Evolutionary conservation across 257 asterid species (phyloP).

Genomic region (Plantago elongata): DNA sequence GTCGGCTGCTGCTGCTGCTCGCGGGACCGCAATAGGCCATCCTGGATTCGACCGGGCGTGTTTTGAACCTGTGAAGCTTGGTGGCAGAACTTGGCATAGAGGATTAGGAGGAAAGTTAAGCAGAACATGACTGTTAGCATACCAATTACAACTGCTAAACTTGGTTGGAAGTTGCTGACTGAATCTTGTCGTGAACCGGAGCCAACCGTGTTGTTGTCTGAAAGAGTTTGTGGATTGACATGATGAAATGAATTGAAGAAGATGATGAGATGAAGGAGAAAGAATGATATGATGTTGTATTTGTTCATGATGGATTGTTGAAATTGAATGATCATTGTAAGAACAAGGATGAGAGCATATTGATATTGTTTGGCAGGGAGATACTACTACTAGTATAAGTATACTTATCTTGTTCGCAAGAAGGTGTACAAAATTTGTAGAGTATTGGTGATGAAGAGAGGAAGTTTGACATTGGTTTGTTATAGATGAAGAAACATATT

Average conservation of each 20-base stretch:
- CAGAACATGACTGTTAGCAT: constrained; percentile 59
- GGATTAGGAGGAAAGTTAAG: constrained; percentile 57
- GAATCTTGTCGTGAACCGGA: constrained; percentile 26
- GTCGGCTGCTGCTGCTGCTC: constrained; percentile 13
- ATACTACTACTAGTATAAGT: too few species aligned
- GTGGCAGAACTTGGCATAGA: constrained; percentile 80
- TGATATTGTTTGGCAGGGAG: constrained; percentile 11
- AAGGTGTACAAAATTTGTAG: constrained; percentile 18
- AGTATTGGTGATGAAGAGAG: constrained; percentile 10
- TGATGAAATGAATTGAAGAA: constrained; percentile 8
- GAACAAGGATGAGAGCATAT: constrained; percentile 6
- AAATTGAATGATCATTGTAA: constrained; percentile 2
- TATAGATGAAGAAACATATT: constrained; percentile 7
- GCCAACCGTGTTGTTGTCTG: neutral
- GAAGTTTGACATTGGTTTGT: constrained; percentile 30
- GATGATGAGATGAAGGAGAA: constrained; percentile 26
- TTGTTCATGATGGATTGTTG: constrained; percentile 7
- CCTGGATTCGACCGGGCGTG: constrained; percentile 28
- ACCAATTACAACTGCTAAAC: constrained; percentile 67
- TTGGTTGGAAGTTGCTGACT: constrained; percentile 49
- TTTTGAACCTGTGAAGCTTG: constrained; percentile 19
- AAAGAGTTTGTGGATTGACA: constrained; percentile 27
- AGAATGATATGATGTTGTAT: neutral
- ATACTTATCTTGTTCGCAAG: constrained; percentile 26
- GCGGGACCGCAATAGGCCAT: constrained; percentile 34